These are phyloP conservation scores for Pseudozyma thailandica DNA, from an alignment of 1,284 basidiomycete genomes.

Conservation along the genomic window DNA sequence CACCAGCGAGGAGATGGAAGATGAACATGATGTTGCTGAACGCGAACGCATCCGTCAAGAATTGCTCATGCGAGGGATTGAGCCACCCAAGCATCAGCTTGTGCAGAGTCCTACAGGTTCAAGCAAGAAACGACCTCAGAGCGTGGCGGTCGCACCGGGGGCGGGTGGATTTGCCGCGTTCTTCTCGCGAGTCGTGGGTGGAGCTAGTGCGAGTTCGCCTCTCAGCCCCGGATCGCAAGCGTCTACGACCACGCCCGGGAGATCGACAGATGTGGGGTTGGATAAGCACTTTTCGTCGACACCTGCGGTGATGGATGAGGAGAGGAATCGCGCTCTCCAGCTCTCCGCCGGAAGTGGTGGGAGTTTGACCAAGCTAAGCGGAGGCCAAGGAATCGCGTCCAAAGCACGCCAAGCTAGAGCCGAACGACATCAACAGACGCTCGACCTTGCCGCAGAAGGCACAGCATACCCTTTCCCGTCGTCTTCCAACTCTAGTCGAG, in stretches of 20 bases:
- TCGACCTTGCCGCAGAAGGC: constrained; percentile 29
- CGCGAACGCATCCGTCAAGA: constrained; percentile 55
- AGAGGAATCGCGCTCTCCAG: constrained; percentile 36
- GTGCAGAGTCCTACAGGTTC: constrained; percentile 25
- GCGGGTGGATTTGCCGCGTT: constrained; percentile 55
- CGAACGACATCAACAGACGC: constrained; percentile 37
- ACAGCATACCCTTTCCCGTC: constrained; percentile 27
- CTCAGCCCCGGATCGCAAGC: constrained; percentile 35
- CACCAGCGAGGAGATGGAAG: constrained; percentile 54
- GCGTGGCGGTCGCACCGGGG: constrained; percentile 17
- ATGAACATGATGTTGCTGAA: constrained; percentile 51
- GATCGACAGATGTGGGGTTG: constrained; percentile 13
- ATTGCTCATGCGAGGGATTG: constrained; percentile 53
- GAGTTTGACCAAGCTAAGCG: constrained; percentile 31
- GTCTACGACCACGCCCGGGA: constrained; percentile 18
- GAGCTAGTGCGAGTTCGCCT: constrained; percentile 16
- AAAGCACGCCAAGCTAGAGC: constrained; percentile 38
- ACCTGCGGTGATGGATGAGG: constrained; percentile 20
- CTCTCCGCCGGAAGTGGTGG: constrained; percentile 26
- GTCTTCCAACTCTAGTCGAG: constrained; percentile 22
- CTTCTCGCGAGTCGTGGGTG: constrained; percentile 55
- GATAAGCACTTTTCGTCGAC: constrained; percentile 18
- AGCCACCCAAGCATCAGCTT: constrained; percentile 56
- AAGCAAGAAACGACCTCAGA: constrained; percentile 18
- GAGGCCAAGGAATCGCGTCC: constrained; percentile 30